Evolutionary conservation across 2,329 filamentous ascomycete genomes (phyloP), one percentile per base, ranked within the genome.

Genomic region (Biscogniauxia marginata): DNA sequence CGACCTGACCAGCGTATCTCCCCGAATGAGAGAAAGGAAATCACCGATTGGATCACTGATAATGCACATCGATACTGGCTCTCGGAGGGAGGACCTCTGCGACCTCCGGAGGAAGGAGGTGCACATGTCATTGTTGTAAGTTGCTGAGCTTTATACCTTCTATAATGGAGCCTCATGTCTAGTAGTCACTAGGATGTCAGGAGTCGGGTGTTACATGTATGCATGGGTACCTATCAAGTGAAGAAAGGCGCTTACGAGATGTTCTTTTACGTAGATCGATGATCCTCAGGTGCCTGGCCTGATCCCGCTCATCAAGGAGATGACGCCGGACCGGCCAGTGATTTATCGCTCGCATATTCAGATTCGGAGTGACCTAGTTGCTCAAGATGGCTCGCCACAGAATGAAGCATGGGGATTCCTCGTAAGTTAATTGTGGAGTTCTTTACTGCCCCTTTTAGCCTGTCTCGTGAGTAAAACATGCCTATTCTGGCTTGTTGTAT

Each of bases 291-390:
- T 93, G 90, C 89, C 90, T 3, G 84, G 83, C 5, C 77, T 95
- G 39, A 90, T 93, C 53, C 85, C 87, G 3, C 76, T 93, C 30
- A 87, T 91, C 67, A 93, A 92, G 74, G 75, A 83, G 55, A 57
- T 80, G 6, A 89, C 89, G 1, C 88, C 89, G 1, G 71, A 87
- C n/a, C 83, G 90, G 11, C 90, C 90, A 0, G 84, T 95, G 20
- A 83, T 93, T 44, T 95, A 90, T 74, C 84, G 90, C 57, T 91
- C 88, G 49, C 90, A 95, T 70, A 95, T 95, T 55, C 89, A 95
- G 71, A 86, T 95, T 56, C 84, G 90, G 54, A 86, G 85, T 59
- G 90, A 95, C 67, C 79, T 93, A 11, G 82, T 88, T 6, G 81
- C 83, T 49, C 75, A 81, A 49, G 70, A 81, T 1, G 85, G 82